phyloP scores from a whole-genome alignment of 495 filamentous ascomycete genomes.

The Talaromyces thailandensis region DNA sequence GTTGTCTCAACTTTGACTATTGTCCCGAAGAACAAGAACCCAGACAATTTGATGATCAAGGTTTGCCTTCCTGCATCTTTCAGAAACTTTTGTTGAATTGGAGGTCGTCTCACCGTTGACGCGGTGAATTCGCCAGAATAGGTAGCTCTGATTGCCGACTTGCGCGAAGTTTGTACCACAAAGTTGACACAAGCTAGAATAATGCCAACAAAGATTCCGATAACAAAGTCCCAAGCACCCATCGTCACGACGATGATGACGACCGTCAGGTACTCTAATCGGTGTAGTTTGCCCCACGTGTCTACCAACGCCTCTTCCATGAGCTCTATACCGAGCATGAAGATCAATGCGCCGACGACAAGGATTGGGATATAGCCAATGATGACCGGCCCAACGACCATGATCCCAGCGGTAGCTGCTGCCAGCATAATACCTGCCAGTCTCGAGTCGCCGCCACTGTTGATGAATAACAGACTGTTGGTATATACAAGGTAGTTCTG shows the following conservation, averaged over 20 bases:
- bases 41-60: constrained; percentile 79
- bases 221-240: constrained; percentile 93
- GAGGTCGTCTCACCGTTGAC: constrained; percentile 85
- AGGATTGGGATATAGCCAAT: constrained; percentile 94
- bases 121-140: constrained; percentile 81
- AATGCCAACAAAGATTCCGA: constrained; percentile 86
- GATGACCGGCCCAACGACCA: constrained; percentile 74
- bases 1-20: constrained; percentile 89
- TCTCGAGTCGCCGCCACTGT: constrained; percentile 78
- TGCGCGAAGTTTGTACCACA: constrained; percentile 82
- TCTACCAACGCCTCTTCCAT: constrained; percentile 79
- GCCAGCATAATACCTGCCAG: constrained; percentile 84
- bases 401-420: constrained; percentile 64
- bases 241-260: constrained; percentile 90
- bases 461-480: constrained; percentile 91
- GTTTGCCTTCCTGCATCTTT: constrained; percentile 80
- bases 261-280: constrained; percentile 82
- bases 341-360: constrained; percentile 93
- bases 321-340: constrained; percentile 84
- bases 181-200: constrained; percentile 83
- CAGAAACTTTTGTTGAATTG: constrained; percentile 79
- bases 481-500: constrained; percentile 94
- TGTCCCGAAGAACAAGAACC: constrained; percentile 93
- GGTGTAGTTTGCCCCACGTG: constrained; percentile 76
- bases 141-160: constrained; percentile 76